These are phyloP conservation scores for Thoreauomyces humboldtii DNA, from an alignment of 192 early-diverging fungal species.

Conservation along the genomic window DNA sequence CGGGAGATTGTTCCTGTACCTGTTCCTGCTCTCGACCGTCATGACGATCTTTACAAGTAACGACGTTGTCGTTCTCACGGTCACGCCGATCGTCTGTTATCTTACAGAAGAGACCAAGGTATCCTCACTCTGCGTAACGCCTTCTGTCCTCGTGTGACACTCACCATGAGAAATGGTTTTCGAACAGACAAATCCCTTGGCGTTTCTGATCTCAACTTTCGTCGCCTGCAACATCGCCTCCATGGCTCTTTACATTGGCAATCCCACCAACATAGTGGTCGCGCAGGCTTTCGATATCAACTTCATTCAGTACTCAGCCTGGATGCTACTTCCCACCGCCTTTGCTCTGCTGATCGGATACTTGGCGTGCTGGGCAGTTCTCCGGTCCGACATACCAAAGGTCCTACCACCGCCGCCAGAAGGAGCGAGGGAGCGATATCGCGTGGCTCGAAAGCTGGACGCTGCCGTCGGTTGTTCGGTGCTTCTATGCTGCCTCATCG, in stretches of 20 bases:
- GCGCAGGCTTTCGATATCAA: slow-evolving; percentile 72
- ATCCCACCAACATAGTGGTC: slow-evolving; percentile 85
- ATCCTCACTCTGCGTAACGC: too few species aligned
- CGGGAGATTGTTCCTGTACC: slow-evolving; percentile 58
- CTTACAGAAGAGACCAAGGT: slow-evolving; percentile 66
- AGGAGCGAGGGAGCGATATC: slow-evolving; percentile 26
- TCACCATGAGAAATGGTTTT: neutral
- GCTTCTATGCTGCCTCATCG: slow-evolving; percentile 56
- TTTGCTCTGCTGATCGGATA: slow-evolving; percentile 54
- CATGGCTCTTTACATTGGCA: slow-evolving; percentile 85
- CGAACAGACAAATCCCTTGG: slow-evolving; percentile 28
- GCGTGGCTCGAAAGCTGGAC: slow-evolving; percentile 55
- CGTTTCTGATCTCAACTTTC: slow-evolving; percentile 78
- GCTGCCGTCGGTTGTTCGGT: slow-evolving; percentile 64
- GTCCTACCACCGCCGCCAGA: slow-evolving; percentile 10
- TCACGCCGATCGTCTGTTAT: slow-evolving; percentile 77
- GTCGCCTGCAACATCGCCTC: slow-evolving; percentile 68
- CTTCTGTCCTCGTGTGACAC: neutral
- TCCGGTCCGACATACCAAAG: slow-evolving; percentile 28
- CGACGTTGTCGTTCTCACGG: slow-evolving; percentile 81
- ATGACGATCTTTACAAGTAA: slow-evolving; percentile 77
- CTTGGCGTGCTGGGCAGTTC: slow-evolving; percentile 49
- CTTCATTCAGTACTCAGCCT: slow-evolving; percentile 74
- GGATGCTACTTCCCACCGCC: slow-evolving; percentile 77
- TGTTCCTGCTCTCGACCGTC: slow-evolving; percentile 68